Evolutionary conservation across 345 rosid genomes (phyloP), one percentile per base, ranked within the genome.

Genomic region (Brassica nigra): DNA sequence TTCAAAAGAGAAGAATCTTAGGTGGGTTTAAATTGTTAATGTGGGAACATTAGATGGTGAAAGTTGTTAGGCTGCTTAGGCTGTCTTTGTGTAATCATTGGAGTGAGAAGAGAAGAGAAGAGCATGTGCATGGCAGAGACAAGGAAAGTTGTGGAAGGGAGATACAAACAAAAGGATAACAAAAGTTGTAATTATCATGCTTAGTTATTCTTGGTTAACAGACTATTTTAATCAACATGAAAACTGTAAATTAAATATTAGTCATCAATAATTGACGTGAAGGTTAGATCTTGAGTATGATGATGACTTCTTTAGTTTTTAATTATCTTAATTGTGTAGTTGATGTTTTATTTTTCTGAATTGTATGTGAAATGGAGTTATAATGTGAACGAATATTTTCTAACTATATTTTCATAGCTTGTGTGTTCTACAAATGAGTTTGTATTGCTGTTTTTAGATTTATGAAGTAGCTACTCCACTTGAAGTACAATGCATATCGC

Each of bases 61-160:
- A 80, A 80, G 84, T 76, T 69, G 84, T 70, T 80, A 70, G 79
- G 76, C 76, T 80, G 83, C 76, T 80, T 59, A 76, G 80, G 84
- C 84, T 76, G 84, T 69, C 65, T 37, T 68, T 68, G 74, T 71
- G 73, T 80, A 81, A 76, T 76, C 84, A 76, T 81, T 81, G 83
- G 77, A 81, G 70, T 76, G 84, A 81, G 79, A 75, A 23, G 36
- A 76, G 72, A 54, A 55, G 18, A 75, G 33, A 76, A 68, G 78
- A 69, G 61, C 77, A 76, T 71, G 80, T 81, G 83, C 80, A 76
- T 81, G 68, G 68, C 77, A 76, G 77, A 70, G 77, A 76, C 74
- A 16, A 57, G 9, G 65, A 71, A 76, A 81, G 80, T 80, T 80
- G 79, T 80, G 80, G 66, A 70, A 16, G 66, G 14, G 74, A 80